Percentiles rank a stretch among this genome's conserved stretches.
Conservation (phyloP, 768 basidiomycete species). For the Trametes cubensis region DNA sequence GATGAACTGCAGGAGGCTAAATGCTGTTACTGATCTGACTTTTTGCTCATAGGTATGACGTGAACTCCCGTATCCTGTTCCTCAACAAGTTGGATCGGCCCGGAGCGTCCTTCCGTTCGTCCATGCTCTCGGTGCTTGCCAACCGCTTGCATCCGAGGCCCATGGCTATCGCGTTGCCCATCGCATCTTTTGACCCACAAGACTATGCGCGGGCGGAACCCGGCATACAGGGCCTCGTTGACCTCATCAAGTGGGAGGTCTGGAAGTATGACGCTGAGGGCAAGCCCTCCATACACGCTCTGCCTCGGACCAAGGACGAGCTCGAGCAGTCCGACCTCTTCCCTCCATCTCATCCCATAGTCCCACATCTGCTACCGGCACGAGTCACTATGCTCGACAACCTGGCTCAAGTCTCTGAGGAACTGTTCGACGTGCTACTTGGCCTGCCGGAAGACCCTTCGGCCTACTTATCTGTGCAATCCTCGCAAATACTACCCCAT, state of each 20-base stretch:
- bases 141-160: slow-evolving; percentile 79
- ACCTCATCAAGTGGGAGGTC: slow-evolving; percentile 81
- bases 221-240: slow-evolving; percentile 82
- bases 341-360: slow-evolving; percentile 63
- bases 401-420: slow-evolving; percentile 78
- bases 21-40: background rate
- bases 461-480: slow-evolving; percentile 64
- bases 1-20: slow-evolving; percentile 13
- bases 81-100: slow-evolving; percentile 88
- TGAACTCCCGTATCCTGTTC: slow-evolving; percentile 76
- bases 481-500: slow-evolving; percentile 56
- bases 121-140: slow-evolving; percentile 70
- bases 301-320: slow-evolving; percentile 55
- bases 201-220: slow-evolving; percentile 77
- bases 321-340: slow-evolving; percentile 48
- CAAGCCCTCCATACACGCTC: slow-evolving; percentile 40
- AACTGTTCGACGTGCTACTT: slow-evolving; percentile 75
- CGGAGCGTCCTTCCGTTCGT: slow-evolving; percentile 77
- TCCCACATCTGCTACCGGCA: slow-evolving; percentile 66
- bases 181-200: slow-evolving; percentile 71
- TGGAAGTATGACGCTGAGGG: slow-evolving; percentile 72
- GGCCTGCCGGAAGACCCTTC: slow-evolving; percentile 56
- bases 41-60: slow-evolving; percentile 62
- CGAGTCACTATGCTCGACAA: slow-evolving; percentile 75
- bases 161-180: slow-evolving; percentile 66